These are phyloP conservation scores for Plasmodium knowlesi DNA, from an alignment of 169 alveolate genomes.

Conservation along the genomic window DNA sequence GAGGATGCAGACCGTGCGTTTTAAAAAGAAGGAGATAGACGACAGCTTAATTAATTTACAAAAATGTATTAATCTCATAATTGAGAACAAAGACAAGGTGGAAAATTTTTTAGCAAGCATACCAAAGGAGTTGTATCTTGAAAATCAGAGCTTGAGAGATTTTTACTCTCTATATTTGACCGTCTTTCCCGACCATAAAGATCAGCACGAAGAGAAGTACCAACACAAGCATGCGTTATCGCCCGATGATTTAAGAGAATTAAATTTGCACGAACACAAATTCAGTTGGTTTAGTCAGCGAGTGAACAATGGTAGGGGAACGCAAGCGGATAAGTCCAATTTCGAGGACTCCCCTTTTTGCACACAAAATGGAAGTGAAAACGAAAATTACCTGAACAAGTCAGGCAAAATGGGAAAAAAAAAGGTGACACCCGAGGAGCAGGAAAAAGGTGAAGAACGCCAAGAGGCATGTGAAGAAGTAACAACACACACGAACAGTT, in stretches of 20 bases:
- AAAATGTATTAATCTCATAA: conserved; percentile 53
- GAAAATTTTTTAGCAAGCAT: conserved; percentile 52
- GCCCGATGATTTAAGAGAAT: conserved; percentile 44
- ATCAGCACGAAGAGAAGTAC: not conserved
- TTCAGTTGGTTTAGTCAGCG: conserved; percentile 41
- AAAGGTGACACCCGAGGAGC: not conserved
- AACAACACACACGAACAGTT: not conserved
- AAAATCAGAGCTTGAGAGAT: conserved; percentile 72
- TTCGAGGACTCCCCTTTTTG: not conserved
- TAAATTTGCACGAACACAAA: conserved; percentile 23
- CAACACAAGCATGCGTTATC: not conserved
- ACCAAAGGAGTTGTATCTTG: conserved; percentile 45
- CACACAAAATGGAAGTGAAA: not conserved
- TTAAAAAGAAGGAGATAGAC: conserved; percentile 70
- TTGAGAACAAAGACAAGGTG: conserved; percentile 58
- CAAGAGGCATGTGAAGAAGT: conserved; percentile 13
- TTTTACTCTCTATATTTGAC: conserved; percentile 65
- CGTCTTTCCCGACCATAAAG: conserved; percentile 40
- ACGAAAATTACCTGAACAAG: not conserved
- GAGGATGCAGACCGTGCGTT: conserved; percentile 83
- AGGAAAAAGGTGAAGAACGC: not conserved
- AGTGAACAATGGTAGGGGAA: not conserved
- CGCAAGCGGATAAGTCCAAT: not conserved
- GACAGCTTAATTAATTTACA: conserved; percentile 62
- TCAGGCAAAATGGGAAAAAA: not conserved